phyloP scores from a whole-genome alignment of 495 filamentous ascomycete genomes.

The Penicillium fimorum region DNA sequence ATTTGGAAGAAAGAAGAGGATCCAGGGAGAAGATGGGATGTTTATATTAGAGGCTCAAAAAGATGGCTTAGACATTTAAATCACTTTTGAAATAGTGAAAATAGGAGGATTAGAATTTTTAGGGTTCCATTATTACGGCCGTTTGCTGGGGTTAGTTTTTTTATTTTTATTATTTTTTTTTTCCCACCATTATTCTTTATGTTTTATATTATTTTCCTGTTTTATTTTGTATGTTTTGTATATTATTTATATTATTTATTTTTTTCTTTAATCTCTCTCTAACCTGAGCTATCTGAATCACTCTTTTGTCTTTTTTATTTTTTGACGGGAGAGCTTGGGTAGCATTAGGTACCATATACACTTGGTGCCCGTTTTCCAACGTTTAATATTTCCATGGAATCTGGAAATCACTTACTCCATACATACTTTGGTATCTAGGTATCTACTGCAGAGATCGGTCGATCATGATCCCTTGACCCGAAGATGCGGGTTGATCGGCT shows the following conservation, averaged over 20 bases:
- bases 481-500: conserved; percentile 28
- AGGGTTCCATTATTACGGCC: conserved; percentile 28
- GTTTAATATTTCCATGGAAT: background rate
- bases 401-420: too few relatives aligned
- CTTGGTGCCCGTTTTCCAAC: background rate
- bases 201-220: background rate
- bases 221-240: background rate
- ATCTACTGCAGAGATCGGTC: conserved; percentile 14
- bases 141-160: conserved; percentile 25
- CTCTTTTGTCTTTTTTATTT: background rate
- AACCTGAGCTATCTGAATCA: conserved; percentile 5
- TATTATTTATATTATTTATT: conserved; percentile 6
- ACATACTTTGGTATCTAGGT: too few relatives aligned
- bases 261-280: conserved; percentile 14
- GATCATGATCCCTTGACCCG: conserved; percentile 16
- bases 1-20: conserved; percentile 1
- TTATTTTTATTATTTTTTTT: conserved; percentile 4
- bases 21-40: conserved; percentile 11
- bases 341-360: background rate
- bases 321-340: background rate
- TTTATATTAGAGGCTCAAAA: conserved; percentile 30
- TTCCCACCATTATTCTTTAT: conserved; percentile 12
- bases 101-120: conserved; percentile 22
- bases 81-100: conserved; percentile 1
- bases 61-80: conserved; percentile 11